phyloP scores from a whole-genome alignment of 2,329 filamentous ascomycete genomes.

The Westerdykella ornata region DNA sequence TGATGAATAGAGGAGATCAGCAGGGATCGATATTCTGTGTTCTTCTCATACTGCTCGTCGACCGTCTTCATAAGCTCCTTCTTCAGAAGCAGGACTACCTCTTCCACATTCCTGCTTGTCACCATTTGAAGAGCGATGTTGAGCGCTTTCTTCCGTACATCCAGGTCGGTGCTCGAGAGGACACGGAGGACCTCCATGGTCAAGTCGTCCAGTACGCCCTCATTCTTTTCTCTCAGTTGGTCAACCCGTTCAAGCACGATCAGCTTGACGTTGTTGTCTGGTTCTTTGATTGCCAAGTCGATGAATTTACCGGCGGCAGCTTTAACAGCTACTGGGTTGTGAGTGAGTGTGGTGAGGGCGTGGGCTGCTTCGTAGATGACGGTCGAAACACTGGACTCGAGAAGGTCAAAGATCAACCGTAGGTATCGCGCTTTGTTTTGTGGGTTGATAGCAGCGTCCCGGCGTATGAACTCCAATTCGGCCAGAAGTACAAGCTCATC shows the following conservation, averaged over 20 bases:
- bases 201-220: constrained; percentile 85
- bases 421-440: constrained; percentile 95
- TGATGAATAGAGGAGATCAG: constrained; percentile 97
- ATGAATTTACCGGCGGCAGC: constrained; percentile 94
- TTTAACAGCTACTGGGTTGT: constrained; percentile 95
- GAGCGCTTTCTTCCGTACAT: constrained; percentile 87
- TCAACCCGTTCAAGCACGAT: constrained; percentile 95
- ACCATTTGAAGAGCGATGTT: constrained; percentile 94
- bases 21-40: constrained; percentile 58
- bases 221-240: constrained; percentile 76
- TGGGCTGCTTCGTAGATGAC: constrained; percentile 97
- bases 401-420: constrained; percentile 88
- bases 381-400: constrained; percentile 87
- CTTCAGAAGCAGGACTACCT: constrained; percentile 91
- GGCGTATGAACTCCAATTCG: constrained; percentile 94
- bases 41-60: constrained; percentile 95
- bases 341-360: constrained; percentile 86
- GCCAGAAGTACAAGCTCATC: constrained; percentile 90
- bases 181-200: constrained; percentile 97
- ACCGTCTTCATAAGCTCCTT: constrained; percentile 97
- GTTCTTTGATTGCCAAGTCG: constrained; percentile 92
- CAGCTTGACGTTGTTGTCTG: constrained; percentile 98
- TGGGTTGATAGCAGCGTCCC: constrained; percentile 89
- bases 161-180: constrained; percentile 89
- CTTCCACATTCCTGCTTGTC: constrained; percentile 96